Base-by-base conservation (phyloP, 306 rosid species). In the Medicago lupulina region DNA sequence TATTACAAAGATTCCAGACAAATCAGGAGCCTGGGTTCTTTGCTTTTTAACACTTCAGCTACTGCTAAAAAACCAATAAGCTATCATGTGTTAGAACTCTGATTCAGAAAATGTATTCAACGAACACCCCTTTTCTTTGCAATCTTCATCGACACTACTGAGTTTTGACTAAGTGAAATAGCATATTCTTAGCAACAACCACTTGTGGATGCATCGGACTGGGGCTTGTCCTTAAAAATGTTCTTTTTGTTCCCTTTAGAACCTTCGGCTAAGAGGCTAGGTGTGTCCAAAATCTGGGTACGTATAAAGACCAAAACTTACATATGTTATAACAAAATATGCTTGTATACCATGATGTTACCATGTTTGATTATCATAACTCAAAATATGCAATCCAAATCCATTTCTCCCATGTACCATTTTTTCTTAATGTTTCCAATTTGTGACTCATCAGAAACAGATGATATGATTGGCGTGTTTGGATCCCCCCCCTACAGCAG, bases 201-300 rank as follows among this genome's bases (percentile, higher is more conserved):
- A 81, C 96, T 74, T 8, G 91, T 58, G 28, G 97, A 68, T 50
- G 91, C 86, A 67, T 80, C 78, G 34, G 88, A 46, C 47, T 82
- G 84, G 16, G 90, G 90, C 14, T 82, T 87, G 64, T 92, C 97
- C 80, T 83, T 92, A 70, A 92, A 92, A 84, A 92, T 95, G 86
- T 92, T 92, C 88, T 85, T 92, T 72, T 85, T 92, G 59, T 83
- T 55, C 65, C 96, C 96, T 80, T 86, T 88, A 50, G 97, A 85
- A 41, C 96, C 99, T 82, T 92, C 97, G 2, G 93, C 93, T 81
- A 95, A 31, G 64, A 95, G 97, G 80, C 92, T 92, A 5, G 99
- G 99, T 53, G 97, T 92, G 80, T 95, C 99, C 82, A 92, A 72
- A 86, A 95, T 85, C 99, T 92, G 97, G 67, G 54, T 14, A 40